Evolutionary conservation across 768 basidiomycete genomes (phyloP).

Genomic region (Suillus brevipes): DNA sequence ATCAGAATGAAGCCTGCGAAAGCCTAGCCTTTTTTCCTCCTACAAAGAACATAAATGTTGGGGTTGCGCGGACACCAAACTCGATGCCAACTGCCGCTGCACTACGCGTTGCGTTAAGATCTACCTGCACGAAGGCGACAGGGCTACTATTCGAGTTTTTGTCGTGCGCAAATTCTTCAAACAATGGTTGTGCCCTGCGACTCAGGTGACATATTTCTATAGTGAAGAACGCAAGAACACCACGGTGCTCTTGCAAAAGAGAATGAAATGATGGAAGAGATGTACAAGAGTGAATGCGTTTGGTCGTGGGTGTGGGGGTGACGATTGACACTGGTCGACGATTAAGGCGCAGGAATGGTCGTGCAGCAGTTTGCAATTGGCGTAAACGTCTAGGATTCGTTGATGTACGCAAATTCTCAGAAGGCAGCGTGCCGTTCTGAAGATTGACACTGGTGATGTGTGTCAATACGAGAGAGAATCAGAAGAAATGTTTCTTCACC

Average conservation of each 20-base stretch:
- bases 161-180: slow-evolving; percentile 72
- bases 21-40: slow-evolving; percentile 64
- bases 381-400: not conserved
- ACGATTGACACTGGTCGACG: not conserved
- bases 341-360: not conserved
- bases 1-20: not conserved
- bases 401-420: not conserved
- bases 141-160: slow-evolving; percentile 49
- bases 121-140: slow-evolving; percentile 81
- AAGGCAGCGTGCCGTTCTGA: not conserved
- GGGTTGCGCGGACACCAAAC: slow-evolving; percentile 73
- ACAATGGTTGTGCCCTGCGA: slow-evolving; percentile 78
- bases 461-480: not conserved
- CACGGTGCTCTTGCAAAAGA: slow-evolving; percentile 64
- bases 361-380: not conserved
- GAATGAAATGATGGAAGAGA: slow-evolving; percentile 62
- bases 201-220: slow-evolving; percentile 76
- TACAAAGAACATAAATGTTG: slow-evolving; percentile 88
- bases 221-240: slow-evolving; percentile 81
- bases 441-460: not conserved
- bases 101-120: slow-evolving; percentile 70
- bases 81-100: slow-evolving; percentile 51
- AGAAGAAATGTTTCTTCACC: not conserved
- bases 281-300: not conserved
- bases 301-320: not conserved